Evolutionary conservation across 176 grass and related monocot species (phyloP).

Genomic region (Ampelocalamus luodianensis): DNA sequence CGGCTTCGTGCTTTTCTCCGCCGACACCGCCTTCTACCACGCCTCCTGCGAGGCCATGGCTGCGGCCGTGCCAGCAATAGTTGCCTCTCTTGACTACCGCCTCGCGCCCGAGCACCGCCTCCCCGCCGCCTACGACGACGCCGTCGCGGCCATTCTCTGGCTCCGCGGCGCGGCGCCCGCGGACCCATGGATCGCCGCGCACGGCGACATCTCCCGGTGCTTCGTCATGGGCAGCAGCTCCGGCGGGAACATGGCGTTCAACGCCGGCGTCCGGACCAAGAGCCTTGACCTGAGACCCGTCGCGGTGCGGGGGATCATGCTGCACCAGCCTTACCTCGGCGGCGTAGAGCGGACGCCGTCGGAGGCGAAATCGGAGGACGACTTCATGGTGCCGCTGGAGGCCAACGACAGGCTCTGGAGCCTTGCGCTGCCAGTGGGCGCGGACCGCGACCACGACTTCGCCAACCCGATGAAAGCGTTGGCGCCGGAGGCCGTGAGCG

Average conservation of each 20-base stretch:
- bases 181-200: slow-evolving; percentile 56
- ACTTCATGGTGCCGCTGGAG: slow-evolving; percentile 62
- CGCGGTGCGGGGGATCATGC: slow-evolving; percentile 45
- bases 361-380: slow-evolving; percentile 60
- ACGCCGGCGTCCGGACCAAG: slow-evolving; percentile 43
- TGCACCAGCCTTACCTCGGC: slow-evolving; percentile 91
- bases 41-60: slow-evolving; percentile 68
- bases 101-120: slow-evolving; percentile 77
- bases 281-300: slow-evolving; percentile 26
- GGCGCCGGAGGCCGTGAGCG: not conserved
- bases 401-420: slow-evolving; percentile 79
- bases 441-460: slow-evolving; percentile 73
- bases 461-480: slow-evolving; percentile 55
- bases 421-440: slow-evolving; percentile 63
- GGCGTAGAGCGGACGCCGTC: slow-evolving; percentile 71
- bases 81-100: slow-evolving; percentile 78
- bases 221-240: slow-evolving; percentile 91
- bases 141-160: slow-evolving; percentile 65
- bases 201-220: slow-evolving; percentile 65
- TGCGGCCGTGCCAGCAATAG: slow-evolving; percentile 47
- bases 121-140: slow-evolving; percentile 81
- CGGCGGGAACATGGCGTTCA: slow-evolving; percentile 83
- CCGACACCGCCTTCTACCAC: slow-evolving; percentile 59
- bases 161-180: slow-evolving; percentile 28
- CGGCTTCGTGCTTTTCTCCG: slow-evolving; percentile 71